These are phyloP conservation scores for Tetraselmis striata DNA, from an alignment of 139 green algal species.

Conservation along the genomic window DNA sequence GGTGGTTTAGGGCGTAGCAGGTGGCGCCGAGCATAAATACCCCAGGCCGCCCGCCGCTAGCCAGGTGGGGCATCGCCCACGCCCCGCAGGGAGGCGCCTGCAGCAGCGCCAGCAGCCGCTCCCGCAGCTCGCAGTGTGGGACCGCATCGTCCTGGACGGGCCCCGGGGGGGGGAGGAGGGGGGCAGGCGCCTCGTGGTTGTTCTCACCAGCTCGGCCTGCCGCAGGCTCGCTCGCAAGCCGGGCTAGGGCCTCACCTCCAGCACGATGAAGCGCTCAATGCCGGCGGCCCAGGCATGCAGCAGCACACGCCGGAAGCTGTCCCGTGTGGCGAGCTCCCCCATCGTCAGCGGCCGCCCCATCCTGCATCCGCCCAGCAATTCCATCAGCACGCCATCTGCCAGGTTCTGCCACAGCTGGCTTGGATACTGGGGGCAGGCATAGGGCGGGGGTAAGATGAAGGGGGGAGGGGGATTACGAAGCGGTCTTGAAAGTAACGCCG, in stretches of 20 bases:
- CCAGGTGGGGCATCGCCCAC: not conserved
- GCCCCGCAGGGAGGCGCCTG: not conserved
- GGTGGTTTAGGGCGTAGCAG: not conserved
- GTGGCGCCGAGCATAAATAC: not conserved
- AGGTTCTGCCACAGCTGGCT: too few relatives aligned
- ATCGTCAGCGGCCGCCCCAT: not conserved
- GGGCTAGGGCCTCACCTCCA: not conserved
- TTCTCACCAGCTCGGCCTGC: too few relatives aligned
- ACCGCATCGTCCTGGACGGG: not conserved
- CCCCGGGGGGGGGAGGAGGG: too few relatives aligned
- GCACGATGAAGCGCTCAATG: not conserved
- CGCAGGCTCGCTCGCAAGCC: too few relatives aligned
- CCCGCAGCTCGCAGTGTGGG: not conserved
- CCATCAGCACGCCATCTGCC: too few relatives aligned
- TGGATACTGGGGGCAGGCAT: too few relatives aligned
- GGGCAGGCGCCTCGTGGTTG: too few relatives aligned
- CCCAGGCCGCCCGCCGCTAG: too few relatives aligned
- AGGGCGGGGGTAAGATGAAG: too few relatives aligned
- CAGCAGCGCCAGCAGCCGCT: not conserved
- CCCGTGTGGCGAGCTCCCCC: not conserved
- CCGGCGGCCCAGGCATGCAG: not conserved
- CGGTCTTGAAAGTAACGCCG: not conserved
- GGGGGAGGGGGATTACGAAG: too few relatives aligned
- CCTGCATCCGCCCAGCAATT: too few relatives aligned
- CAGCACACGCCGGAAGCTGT: not conserved